Percentiles rank a stretch among this genome's conserved stretches.
Evolutionary conservation across 2,329 filamentous ascomycete species (phyloP).

Genomic region (Monosporascus sp.): DNA sequence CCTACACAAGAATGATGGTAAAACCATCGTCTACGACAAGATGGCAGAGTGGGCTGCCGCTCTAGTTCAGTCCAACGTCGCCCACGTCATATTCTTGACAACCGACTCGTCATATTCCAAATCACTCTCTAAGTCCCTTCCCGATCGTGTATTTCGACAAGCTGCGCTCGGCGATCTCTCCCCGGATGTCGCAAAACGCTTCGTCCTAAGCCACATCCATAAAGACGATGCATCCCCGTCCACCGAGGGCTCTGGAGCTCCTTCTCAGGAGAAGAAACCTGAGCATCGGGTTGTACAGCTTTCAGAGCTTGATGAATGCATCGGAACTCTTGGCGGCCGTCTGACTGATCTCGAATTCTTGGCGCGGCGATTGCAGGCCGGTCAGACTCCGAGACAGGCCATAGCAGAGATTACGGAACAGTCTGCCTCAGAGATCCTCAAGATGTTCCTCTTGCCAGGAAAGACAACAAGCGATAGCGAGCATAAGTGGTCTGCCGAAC

Average conservation of each 20-base stretch:
- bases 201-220: conserved; percentile 78
- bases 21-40: conserved; percentile 66
- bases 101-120: conserved; percentile 87
- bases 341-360: conserved; percentile 95
- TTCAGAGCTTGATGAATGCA: conserved; percentile 71
- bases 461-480: conserved; percentile 39
- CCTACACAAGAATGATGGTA: conserved; percentile 69
- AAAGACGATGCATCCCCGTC: conserved; percentile 31
- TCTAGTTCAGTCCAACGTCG: conserved; percentile 79
- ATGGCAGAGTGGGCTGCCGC: conserved; percentile 85
- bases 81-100: conserved; percentile 91
- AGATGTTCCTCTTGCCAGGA: conserved; percentile 75
- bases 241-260: conserved; percentile 25
- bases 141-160: conserved; percentile 84
- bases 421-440: conserved; percentile 82
- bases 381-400: conserved; percentile 75
- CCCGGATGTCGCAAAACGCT: conserved; percentile 80
- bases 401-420: conserved; percentile 86
- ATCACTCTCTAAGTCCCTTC: conserved; percentile 77
- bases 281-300: conserved; percentile 40
- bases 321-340: conserved; percentile 77
- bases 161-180: conserved; percentile 83
- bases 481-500: conserved; percentile 70
- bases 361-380: conserved; percentile 80
- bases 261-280: conserved; percentile 20